Evolutionary conservation across 2,329 filamentous ascomycete genomes (phyloP), one percentile per base, ranked within the genome.

Genomic region (Fusarium sp.): DNA sequence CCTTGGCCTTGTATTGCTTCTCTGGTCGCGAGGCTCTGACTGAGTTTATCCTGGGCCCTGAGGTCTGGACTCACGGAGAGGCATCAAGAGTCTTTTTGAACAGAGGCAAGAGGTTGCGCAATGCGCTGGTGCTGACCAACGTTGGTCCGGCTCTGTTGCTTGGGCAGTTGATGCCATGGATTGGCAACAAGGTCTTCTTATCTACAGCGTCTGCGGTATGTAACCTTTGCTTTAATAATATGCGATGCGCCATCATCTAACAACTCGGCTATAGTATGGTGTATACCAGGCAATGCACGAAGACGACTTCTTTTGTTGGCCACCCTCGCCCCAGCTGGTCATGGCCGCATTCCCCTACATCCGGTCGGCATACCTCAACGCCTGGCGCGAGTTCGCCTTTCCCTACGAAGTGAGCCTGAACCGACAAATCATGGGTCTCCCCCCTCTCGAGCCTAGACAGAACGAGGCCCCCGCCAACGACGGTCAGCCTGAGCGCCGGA

Each of bases 321-420:
- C 89, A 1, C 88, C 88, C 0, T 87, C 88, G 1, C 86, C 88
- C 1, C 83, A 85, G 43, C 86, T 88, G 68, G 86, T 85, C n/a
- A 79, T 90, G 61, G 82, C 85, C 2, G 71, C 87, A 4, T 85
- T 89, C 70, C 89, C 89, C 0, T 85, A 85, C 50, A 78, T 86
- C 5, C 83, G 83, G 37, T 82, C 81, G 48, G 72, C 85, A 10
- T 89, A 91, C 77, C 83, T 83, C 69, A 83, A 82, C 62, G 45
- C 89, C 4, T 87, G 88, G 77, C 83, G 82, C 31, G 82, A 84
- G 59, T 77, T 89, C 27, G 84, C 88, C 31, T 83, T 84, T 10
- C 80, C 82, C 1, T 83, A 88, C 29, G 88, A 91, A 77, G 81
- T 80, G 45, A 85, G 82, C 35, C 85, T 90, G 33, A 88, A 89